phyloP scores from a whole-genome alignment of 139 green algal genomes.

The Volvox reticuliferus region DNA sequence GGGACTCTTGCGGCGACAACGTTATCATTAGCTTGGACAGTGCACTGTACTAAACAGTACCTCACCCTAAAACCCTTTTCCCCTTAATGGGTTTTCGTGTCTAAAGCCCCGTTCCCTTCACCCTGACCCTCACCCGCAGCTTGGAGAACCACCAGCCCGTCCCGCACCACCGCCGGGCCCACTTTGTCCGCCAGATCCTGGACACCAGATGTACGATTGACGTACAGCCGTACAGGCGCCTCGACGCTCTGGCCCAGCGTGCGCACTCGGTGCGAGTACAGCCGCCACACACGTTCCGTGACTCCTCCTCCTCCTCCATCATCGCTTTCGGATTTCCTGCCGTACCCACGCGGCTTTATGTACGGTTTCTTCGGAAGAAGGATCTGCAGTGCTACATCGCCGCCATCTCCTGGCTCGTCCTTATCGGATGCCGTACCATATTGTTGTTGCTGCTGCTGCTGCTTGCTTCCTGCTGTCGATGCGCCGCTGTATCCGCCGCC shows the following conservation, averaged over 20 bases:
- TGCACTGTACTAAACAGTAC: too few species aligned
- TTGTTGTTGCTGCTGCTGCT: background rate
- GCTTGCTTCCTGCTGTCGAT: background rate
- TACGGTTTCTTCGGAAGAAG: constrained; percentile 28
- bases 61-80: background rate
- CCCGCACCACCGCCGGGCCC: constrained; percentile 9
- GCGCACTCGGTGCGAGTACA: constrained; percentile 14
- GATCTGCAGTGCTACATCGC: constrained; percentile 7
- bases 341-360: background rate
- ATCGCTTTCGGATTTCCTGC: background rate
- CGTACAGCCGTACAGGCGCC: constrained; percentile 2
- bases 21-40: background rate
- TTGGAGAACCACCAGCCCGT: background rate
- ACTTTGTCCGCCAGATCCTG: background rate
- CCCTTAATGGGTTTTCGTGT: background rate
- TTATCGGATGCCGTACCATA: background rate
- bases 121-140: background rate
- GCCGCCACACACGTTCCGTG: background rate
- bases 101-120: background rate
- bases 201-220: background rate
- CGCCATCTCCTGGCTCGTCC: background rate
- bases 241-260: background rate
- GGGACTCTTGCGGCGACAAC: background rate
- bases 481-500: background rate
- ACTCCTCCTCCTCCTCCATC: background rate